Base-by-base conservation (phyloP, 352 stramenopile species). In the Albugo laibachii region DNA sequence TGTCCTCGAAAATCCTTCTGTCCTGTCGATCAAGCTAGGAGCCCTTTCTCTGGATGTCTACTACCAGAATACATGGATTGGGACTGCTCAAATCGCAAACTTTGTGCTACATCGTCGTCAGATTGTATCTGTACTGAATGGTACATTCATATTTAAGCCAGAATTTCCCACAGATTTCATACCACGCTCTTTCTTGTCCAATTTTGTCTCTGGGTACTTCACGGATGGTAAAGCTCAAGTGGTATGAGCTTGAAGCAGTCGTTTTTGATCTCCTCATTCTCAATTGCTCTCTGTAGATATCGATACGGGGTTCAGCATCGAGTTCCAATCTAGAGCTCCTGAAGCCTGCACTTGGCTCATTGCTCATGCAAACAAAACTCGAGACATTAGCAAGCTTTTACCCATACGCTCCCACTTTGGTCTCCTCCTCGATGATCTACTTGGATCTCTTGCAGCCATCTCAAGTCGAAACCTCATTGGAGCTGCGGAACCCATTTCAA, bases 121-220 rank as follows among this genome's bases (percentile, higher is more conserved):
- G 10, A 54, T 71, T 44, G 42, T 58, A 45, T 79, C 69, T 1
- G 47, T 80, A 49, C 45, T 89, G 15, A 50, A 38, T 1, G 77
- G 74, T 36, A 63, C 18, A 24, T 89, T 89, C 24, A 54, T 62
- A 16, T 83, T 82, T n/a, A 50, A 66, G 16, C 77, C 77, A 13
- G 45, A 47, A 0, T 21, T 24, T 10, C 37, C 36, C 1, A 67
- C 80, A 36, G 19, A 63, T 13, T 44, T 40, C 0, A 59, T 48
- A 13, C 59, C 70, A 11, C 54, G 65, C 27, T 63, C 47, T 27
- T 89, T 89, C 47, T 55, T 89, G n/a, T 89, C 77, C 2, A 84
- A 85, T 41, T 89, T 89, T 52, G 77, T 89, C 5, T 76, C 50
- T 18, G 77, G 77, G 2, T 88, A 82, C 56, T 88, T 83, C 44